These are phyloP conservation scores for Coemansia linderi DNA, from an alignment of 371 early-diverging fungal species.

Conservation along the genomic window DNA sequence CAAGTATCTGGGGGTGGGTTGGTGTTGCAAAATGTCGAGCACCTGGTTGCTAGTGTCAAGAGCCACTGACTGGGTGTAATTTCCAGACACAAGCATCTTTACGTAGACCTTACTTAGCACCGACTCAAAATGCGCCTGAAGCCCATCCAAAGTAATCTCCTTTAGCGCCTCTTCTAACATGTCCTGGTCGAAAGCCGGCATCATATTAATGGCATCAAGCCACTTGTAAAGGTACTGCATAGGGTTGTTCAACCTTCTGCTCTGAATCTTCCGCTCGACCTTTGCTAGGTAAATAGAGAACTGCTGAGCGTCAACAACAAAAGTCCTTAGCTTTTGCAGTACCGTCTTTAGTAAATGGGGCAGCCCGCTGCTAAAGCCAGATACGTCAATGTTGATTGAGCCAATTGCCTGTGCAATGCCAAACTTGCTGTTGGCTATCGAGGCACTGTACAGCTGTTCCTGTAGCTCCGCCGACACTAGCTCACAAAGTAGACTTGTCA, in stretches of 20 bases:
- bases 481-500: neutral
- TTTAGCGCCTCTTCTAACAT: neutral
- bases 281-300: neutral
- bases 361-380: neutral
- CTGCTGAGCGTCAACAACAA: neutral
- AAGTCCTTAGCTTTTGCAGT: neutral
- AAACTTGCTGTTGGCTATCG: neutral
- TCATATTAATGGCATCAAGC: neutral
- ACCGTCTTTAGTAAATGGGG: neutral
- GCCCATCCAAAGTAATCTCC: constrained; percentile 9
- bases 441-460: neutral
- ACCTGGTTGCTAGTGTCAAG: constrained; percentile 62
- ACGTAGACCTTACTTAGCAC: constrained; percentile 70
- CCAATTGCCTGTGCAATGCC: neutral
- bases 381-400: neutral
- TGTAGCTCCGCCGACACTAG: neutral
- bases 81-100: constrained; percentile 85
- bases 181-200: neutral
- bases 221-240: neutral
- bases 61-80: constrained; percentile 70
- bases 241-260: neutral
- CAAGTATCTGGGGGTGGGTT: neutral
- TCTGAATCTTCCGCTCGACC: neutral
- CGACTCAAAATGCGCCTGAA: constrained; percentile 60
- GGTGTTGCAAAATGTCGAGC: constrained; percentile 58